These are phyloP conservation scores for Paecilomyces formosus DNA, from an alignment of 2,329 filamentous ascomycete genomes.

Conservation along the genomic window DNA sequence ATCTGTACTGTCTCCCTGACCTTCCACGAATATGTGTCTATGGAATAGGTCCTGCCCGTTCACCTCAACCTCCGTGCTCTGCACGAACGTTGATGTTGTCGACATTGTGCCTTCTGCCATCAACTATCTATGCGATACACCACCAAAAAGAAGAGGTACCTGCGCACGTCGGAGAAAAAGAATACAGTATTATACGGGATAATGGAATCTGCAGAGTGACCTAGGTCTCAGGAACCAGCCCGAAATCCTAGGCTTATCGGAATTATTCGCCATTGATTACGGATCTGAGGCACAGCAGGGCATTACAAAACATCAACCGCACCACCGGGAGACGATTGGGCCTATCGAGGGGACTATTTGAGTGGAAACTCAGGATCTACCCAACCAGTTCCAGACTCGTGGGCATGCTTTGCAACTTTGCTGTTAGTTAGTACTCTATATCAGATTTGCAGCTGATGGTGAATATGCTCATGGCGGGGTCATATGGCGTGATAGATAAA, in stretches of 20 bases:
- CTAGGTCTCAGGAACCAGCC: background rate
- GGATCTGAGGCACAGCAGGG: background rate
- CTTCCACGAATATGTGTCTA: constrained; percentile 5
- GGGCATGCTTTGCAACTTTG: background rate
- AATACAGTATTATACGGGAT: background rate
- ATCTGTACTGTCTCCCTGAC: background rate
- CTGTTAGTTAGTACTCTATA: background rate
- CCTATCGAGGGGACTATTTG: background rate
- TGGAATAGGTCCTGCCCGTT: constrained; percentile 10
- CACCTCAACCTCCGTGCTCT: constrained; percentile 10
- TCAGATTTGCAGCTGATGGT: background rate
- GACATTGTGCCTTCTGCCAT: constrained; percentile 11
- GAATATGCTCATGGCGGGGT: background rate
- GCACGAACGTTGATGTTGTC: constrained; percentile 16
- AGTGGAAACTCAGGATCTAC: background rate
- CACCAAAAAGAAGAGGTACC: background rate
- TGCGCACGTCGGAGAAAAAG: background rate
- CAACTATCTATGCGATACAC: background rate
- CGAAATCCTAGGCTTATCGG: background rate
- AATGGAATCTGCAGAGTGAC: background rate
- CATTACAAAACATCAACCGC: background rate
- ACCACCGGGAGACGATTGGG: background rate
- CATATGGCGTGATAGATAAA: background rate
- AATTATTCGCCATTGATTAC: background rate
- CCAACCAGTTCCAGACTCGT: background rate